Conservation (phyloP, 306 rosid genomes). For the Alnus glutinosa region DNA sequence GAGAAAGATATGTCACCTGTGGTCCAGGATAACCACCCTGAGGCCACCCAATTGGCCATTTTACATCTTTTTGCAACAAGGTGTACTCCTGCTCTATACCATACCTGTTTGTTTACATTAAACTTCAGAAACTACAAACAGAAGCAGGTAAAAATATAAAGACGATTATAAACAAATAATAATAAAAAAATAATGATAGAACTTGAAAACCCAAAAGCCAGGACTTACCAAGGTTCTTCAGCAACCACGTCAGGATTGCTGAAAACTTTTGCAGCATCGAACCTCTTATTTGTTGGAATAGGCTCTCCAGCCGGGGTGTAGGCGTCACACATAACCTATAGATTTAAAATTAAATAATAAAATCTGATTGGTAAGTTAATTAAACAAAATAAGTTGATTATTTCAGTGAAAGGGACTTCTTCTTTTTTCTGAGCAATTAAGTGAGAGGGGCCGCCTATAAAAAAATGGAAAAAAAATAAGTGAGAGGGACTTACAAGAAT, state of each 20-base stretch:
- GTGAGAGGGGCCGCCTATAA: conserved; percentile 5
- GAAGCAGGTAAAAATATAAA: neutral
- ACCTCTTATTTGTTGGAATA: conserved; percentile 54
- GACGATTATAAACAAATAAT: neutral
- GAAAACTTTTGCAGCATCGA: conserved; percentile 60
- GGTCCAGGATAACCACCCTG: conserved; percentile 67
- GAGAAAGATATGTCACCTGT: conserved; percentile 29
- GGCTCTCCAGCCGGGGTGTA: conserved; percentile 70
- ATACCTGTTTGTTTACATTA: conserved; percentile 42
- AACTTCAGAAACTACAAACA: neutral
- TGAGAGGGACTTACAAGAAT: conserved; percentile 49
- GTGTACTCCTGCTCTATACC: conserved; percentile 75
- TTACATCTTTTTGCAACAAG: conserved; percentile 49
- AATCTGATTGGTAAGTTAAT: neutral
- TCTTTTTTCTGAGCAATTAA: neutral
- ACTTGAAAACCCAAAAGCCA: neutral
- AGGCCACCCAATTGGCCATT: conserved; percentile 77
- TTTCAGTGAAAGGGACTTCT: conserved; percentile 17
- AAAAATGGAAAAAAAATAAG: neutral
- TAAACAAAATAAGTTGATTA: neutral
- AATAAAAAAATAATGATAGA: conserved; percentile 1
- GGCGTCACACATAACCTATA: conserved; percentile 60
- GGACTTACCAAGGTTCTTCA: conserved; percentile 57
- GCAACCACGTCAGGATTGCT: conserved; percentile 52
- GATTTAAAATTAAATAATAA: neutral